Base-by-base conservation (phyloP, 345 rosid genomes). In the Iberis pinnata region DNA sequence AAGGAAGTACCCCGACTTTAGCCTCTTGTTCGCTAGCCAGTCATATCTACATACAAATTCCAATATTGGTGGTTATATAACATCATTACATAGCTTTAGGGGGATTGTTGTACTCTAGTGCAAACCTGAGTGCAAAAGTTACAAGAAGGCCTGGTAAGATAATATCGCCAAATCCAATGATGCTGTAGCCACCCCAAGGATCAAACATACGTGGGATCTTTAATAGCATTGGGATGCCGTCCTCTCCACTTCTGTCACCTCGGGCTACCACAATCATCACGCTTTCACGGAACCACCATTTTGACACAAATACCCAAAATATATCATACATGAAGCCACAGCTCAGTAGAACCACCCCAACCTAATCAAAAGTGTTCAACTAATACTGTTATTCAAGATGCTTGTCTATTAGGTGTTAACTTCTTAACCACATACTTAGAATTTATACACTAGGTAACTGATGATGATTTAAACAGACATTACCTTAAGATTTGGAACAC, bases 231-330 rank as follows among this genome's bases (percentile, higher is more conserved):
- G 96, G 98, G 61, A 92, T 88, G 6, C 98, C 95, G 67, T 88
- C 96, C 63, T 88, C 93, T 54, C 94, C 98, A 51, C 90, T 83
- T 70, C 60, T 80, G 71, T 88, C 98, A 43, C 98, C 98, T 56
- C 96, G 96, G 54, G 98, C 98, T 47, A 88, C 98, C 83, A 83
- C 98, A 70, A 92, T 92, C 98, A 92, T 92, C 65, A 92, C 98
- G 40, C 98, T 92, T 75, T 88, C 98, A 62, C 81, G 81, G 77
- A 92, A 88, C 98, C 79, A 81, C 82, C 79, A 64, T 67, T 92
- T 92, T n/a, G 96, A 88, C 71, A 80, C 81, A 68, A 92, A 85
- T 26, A 92, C 98, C 98, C 98, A 92, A 75, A 92, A 92, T 75
- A 92, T 88, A 69, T 92, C 98, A 41, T 92, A 92, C 79, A 85